Evolutionary conservation across 441 rosid genomes (phyloP).

Genomic region (Pelargonium citronellum): DNA sequence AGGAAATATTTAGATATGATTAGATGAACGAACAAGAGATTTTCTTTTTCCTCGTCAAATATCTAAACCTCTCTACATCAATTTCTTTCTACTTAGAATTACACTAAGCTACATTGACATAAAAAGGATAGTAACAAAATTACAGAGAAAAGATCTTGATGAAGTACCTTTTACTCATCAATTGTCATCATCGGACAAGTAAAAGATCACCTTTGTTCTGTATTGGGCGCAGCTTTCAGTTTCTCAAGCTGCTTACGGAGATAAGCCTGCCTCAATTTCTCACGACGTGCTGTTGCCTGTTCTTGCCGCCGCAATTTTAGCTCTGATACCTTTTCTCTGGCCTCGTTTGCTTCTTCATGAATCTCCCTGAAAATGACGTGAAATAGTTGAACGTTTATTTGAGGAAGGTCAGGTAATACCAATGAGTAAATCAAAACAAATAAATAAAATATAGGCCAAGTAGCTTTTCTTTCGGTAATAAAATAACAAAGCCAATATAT

Average conservation of each 20-base stretch:
- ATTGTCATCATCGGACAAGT: too few species aligned
- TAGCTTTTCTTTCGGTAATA: not conserved
- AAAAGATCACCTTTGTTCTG: slow-evolving; percentile 23
- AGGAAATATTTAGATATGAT: too few species aligned
- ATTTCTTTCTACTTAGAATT: too few species aligned
- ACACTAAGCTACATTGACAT: too few species aligned
- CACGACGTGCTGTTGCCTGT: slow-evolving; percentile 64
- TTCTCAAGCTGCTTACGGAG: slow-evolving; percentile 78
- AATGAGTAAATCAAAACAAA: too few species aligned
- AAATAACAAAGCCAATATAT: not conserved
- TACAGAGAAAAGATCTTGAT: too few species aligned
- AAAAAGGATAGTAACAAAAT: too few species aligned
- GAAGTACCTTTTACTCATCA: too few species aligned
- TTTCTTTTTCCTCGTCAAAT: too few species aligned
- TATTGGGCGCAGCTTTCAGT: slow-evolving; percentile 49
- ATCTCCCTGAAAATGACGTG: slow-evolving; percentile 51
- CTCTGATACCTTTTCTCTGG: slow-evolving; percentile 66
- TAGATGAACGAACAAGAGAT: too few species aligned
- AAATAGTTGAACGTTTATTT: not conserved
- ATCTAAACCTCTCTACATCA: too few species aligned
- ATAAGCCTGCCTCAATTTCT: slow-evolving; percentile 74
- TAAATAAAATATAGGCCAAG: too few species aligned
- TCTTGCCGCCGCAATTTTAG: slow-evolving; percentile 64
- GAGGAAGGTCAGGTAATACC: not conserved
- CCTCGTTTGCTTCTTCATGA: slow-evolving; percentile 82